Evolutionary conservation across 2,329 filamentous ascomycete species (phyloP).

Genomic region (Fonsecaea nubica): DNA sequence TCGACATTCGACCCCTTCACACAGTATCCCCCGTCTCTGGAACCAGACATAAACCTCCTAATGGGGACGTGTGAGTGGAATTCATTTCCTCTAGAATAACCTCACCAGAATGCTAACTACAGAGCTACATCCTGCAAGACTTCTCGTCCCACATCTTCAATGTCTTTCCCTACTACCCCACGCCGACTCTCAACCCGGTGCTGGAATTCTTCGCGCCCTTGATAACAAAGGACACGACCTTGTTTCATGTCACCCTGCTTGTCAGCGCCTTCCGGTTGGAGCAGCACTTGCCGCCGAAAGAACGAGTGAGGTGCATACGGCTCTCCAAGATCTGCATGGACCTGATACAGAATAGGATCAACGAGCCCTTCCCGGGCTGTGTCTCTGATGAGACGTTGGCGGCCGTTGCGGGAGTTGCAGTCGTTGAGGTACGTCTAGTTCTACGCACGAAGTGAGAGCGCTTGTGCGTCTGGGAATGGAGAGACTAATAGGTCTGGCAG

Average conservation of each 20-base stretch:
- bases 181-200: slow-evolving; percentile 19
- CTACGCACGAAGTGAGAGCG: background rate
- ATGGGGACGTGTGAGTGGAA: slow-evolving; percentile 19
- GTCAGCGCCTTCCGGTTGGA: slow-evolving; percentile 18
- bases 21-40: slow-evolving; percentile 15
- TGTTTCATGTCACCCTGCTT: slow-evolving; percentile 21
- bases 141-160: slow-evolving; percentile 23
- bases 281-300: slow-evolving; percentile 13
- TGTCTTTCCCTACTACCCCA: slow-evolving; percentile 21
- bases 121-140: background rate
- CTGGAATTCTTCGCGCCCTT: slow-evolving; percentile 23
- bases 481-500: slow-evolving; percentile 2
- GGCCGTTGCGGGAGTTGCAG: slow-evolving; percentile 17
- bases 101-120: background rate
- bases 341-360: slow-evolving; percentile 25
- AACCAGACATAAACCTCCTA: slow-evolving; percentile 17
- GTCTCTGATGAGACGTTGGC: slow-evolving; percentile 21
- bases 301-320: slow-evolving; percentile 24
- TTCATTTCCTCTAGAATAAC: background rate
- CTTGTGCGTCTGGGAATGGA: background rate
- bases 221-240: slow-evolving; percentile 18
- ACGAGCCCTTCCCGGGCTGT: slow-evolving; percentile 20
- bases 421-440: slow-evolving; percentile 12
- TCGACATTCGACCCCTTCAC: slow-evolving; percentile 14
- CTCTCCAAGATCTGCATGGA: slow-evolving; percentile 23